Evolutionary conservation across 768 basidiomycete species (phyloP).

Genomic region (Atractiella rhizophila): DNA sequence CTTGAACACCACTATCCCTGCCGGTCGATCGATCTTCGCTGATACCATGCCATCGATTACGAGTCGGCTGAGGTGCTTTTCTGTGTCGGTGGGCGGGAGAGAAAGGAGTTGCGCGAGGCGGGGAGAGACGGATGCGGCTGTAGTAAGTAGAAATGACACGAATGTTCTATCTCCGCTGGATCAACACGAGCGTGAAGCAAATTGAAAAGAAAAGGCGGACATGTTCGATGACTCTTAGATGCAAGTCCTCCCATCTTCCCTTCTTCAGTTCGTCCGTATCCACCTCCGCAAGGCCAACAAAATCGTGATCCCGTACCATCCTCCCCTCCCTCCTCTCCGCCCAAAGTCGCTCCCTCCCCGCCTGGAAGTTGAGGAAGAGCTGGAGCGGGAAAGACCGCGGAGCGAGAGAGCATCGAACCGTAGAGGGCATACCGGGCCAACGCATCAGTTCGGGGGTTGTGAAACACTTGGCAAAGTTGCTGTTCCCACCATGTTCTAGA

Average conservation of each 20-base stretch:
- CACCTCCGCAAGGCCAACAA: slow-evolving; percentile 15
- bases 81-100: slow-evolving; percentile 52
- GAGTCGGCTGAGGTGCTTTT: slow-evolving; percentile 62
- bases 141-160: slow-evolving; percentile 87
- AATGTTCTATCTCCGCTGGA: slow-evolving; percentile 71
- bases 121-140: slow-evolving; percentile 59
- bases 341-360: too few species aligned
- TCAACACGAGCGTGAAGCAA: not conserved
- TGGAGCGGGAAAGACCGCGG: slow-evolving; percentile 63
- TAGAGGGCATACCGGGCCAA: slow-evolving; percentile 89
- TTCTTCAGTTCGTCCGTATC: slow-evolving; percentile 20
- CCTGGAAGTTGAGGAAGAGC: slow-evolving; percentile 51
- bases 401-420: slow-evolving; percentile 53
- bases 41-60: slow-evolving; percentile 79
- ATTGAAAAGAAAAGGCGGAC: slow-evolving; percentile 28
- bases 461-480: slow-evolving; percentile 83
- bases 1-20: slow-evolving; percentile 68
- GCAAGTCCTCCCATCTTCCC: slow-evolving; percentile 69
- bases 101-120: slow-evolving; percentile 71
- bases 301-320: too few species aligned
- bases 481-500: slow-evolving; percentile 20
- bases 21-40: slow-evolving; percentile 77
- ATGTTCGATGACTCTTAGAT: slow-evolving; percentile 87
- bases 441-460: slow-evolving; percentile 78
- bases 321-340: too few species aligned